phyloP scores from a whole-genome alignment of 306 rosid genomes.

The Vachellia collinsii region DNA sequence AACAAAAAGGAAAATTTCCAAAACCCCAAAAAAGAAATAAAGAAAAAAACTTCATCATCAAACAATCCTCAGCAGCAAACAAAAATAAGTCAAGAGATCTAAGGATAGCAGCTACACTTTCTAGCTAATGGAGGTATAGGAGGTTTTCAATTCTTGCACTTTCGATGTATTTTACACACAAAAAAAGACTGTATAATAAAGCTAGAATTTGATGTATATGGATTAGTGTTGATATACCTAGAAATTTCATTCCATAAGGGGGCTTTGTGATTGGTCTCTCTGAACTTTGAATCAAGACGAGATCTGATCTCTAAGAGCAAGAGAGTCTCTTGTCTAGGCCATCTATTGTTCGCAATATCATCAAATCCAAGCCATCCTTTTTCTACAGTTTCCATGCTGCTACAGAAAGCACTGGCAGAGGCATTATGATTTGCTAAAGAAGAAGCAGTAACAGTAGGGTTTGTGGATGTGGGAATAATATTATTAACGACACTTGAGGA shows the following conservation, averaged over 20 bases:
- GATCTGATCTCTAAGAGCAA: constrained; percentile 89
- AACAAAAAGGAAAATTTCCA: constrained; percentile 23
- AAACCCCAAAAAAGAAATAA: background rate
- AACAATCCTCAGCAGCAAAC: constrained; percentile 4
- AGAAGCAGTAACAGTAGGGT: constrained; percentile 10
- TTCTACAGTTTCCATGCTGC: constrained; percentile 21
- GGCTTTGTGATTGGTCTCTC: constrained; percentile 75
- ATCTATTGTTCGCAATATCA: constrained; percentile 51
- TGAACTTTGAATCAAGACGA: constrained; percentile 79
- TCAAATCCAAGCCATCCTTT: constrained; percentile 57
- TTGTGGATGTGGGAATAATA: constrained; percentile 1
- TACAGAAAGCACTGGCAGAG: constrained; percentile 5
- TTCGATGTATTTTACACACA: background rate
- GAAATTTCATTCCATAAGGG: constrained; percentile 87
- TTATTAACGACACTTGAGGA: background rate
- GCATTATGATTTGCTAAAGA: constrained; percentile 24
- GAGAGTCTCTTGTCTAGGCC: constrained; percentile 90
- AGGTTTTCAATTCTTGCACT: background rate
- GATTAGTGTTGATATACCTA: constrained; percentile 55
- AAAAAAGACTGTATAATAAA: background rate
- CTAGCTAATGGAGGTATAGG: background rate
- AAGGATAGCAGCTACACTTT: background rate
- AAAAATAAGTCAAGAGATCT: background rate
- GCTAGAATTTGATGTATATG: background rate
- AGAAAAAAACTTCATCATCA: background rate